Base-by-base conservation (phyloP, 75 land plant genomes). In the Picea glauca region DNA sequence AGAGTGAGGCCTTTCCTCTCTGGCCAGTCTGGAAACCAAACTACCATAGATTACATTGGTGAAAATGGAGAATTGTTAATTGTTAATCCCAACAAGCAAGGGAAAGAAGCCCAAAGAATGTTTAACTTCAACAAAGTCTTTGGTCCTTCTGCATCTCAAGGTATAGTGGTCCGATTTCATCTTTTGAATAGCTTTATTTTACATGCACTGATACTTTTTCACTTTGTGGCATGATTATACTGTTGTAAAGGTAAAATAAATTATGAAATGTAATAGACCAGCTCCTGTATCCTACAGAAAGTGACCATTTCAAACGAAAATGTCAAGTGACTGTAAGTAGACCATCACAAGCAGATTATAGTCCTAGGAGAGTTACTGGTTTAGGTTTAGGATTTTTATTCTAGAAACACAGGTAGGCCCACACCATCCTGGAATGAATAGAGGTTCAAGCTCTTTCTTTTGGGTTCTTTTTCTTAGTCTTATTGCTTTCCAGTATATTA, bases 121-220 rank as follows among this genome's bases (percentile, higher is more conserved):
- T 97, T 94, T 78, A 92, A 83, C 72, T 97, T 97, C 65, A 94
- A 97, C 87, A 93, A 95, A 64, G 89, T 95, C 72, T 97, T 92
- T 85, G 88, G 85, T 77, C 86, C 91, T 54, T 60, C 84, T 56
- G 80, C 94, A 58, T 82, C 92, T 78, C 99, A 97, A 91, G 99
- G 99, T 96, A 76, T 74, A 8, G 30, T 3, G 12, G 54, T 35
- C 43, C 43, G 6, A 38, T 18, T 66, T 12, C 0, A 14, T 3
- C 14, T 18, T 50, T 8, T 50, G 56, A 50, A 50, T 50, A 7
- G 18, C 15, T 38, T 68, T 17, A 38, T 40, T 66, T 70, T 1
- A 43, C 20, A 11, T 46, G 43, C 11, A 21, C 74, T 43, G 74
- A 70, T 68, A 40, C 73, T 1, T 68, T 68, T 68, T 40, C 38